Base-by-base conservation (phyloP, 352 stramenopile genomes). In the Blastocystis hominis region DNA sequence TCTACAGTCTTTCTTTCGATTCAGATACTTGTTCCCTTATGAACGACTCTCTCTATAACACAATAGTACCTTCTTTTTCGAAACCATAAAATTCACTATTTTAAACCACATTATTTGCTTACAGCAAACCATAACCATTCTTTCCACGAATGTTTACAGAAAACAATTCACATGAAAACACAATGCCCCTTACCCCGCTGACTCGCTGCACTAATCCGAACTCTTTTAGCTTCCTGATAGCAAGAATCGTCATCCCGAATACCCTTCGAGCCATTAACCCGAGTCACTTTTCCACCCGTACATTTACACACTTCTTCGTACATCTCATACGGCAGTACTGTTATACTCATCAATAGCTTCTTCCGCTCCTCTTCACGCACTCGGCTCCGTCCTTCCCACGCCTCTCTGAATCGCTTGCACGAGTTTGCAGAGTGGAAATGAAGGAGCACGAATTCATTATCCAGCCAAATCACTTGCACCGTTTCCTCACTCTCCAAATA, bases 301-400 rank as follows among this genome's bases (percentile, higher is more conserved):
- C 66, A 38, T 13, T 53, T 53, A 44, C 72, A 84, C 54, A 84
- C 20, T 10, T 46, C 13, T 46, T 84, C 72, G 34, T 68, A 84
- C 15, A 20, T 53, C 24, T 64, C 55, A 64, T 53, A 84, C 0
- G 34, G 72, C 20, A 40, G 38, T 20, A 84, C 24, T 30, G 36
- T 68, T 7, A 84, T 38, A 36, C 44, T 34, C n/a, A 46, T 30
- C 38, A 84, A 34, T 2, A 53, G 30, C 53, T 66, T 15, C 10
- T 9, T 6, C 24, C 24, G 24, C 20, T 42, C 24, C 6, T 72
- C 30, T n/a, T 80, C 42, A 47, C 30, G 4, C n/a, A 30, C 30
- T 34, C 34, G 20, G 4, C 68, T 15, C n/a, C 36, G 36, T 9
- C 13, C n/a, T 20, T 42, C 15, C 62, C 62, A 72, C 30, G 62